These are phyloP conservation scores for Darksidea phi DNA, from an alignment of 495 filamentous ascomycete genomes.

Conservation along the genomic window DNA sequence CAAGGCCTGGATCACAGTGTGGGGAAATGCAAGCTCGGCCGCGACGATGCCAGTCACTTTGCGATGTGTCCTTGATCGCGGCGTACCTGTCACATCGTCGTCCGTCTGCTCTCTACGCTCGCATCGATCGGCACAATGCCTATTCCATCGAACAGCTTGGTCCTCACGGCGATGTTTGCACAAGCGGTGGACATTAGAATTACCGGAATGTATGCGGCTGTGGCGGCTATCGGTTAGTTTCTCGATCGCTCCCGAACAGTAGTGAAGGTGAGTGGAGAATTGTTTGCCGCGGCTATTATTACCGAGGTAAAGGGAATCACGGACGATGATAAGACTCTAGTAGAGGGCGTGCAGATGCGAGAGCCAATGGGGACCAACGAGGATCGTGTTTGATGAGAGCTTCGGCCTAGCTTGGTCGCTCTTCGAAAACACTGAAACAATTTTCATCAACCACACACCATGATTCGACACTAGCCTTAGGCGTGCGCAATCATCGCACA, in stretches of 20 bases:
- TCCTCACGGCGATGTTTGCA: conserved; percentile 44
- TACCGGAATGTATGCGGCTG: conserved; percentile 41
- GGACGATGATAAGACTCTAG: conserved; percentile 1
- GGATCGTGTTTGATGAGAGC: no score
- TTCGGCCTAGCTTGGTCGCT: no score
- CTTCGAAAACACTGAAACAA: no score
- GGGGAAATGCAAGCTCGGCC: conserved; percentile 39
- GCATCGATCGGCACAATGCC: conserved; percentile 43
- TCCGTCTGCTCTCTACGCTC: conserved; percentile 40
- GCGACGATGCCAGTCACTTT: conserved; percentile 39
- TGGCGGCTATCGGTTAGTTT: conserved; percentile 42
- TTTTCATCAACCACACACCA: no score
- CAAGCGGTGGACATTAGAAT: conserved; percentile 36
- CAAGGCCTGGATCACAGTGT: conserved; percentile 40
- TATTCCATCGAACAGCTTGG: conserved; percentile 40
- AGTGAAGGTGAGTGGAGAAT: conserved; percentile 40
- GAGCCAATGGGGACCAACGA: no score
- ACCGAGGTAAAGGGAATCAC: conserved; percentile 24
- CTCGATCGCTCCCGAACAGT: conserved; percentile 41
- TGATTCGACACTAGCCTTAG: no score
- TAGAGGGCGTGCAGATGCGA: no score
- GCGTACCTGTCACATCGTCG: conserved; percentile 36
- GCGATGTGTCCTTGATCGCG: conserved; percentile 17
- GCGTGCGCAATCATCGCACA: no score
- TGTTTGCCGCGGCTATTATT: conserved; percentile 35